A percentile compares a stretch with the other conserved stretches of the same genome.
phyloP scores from a whole-genome alignment of 176 grass and related monocot genomes.

The Aegilops umbellulata region DNA sequence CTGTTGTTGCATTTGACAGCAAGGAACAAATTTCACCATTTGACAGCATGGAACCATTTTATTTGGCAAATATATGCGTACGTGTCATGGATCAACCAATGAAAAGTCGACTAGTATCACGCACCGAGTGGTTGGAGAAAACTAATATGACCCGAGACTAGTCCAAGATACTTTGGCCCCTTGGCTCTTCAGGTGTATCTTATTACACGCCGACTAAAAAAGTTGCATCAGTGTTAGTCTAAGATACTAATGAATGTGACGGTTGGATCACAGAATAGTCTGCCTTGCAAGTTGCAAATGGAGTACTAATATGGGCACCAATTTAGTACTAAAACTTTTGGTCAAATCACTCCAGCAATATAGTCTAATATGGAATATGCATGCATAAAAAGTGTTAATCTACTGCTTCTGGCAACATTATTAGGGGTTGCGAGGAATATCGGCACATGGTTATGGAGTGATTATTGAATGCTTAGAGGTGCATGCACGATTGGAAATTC shows the following conservation, averaged over 20 bases:
- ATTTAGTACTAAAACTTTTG: neutral
- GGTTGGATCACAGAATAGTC: neutral
- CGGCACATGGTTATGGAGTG: neutral
- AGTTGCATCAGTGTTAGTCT: neutral
- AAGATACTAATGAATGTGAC: neutral
- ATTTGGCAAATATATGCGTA: too few species aligned
- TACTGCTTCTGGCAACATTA: neutral
- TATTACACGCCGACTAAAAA: neutral
- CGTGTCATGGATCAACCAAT: neutral
- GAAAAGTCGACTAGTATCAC: neutral
- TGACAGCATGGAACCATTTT: neutral
- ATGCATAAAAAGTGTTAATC: neutral
- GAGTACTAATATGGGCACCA: neutral
- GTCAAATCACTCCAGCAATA: neutral
- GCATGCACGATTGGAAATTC: neutral
- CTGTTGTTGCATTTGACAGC: neutral
- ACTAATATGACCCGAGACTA: neutral
- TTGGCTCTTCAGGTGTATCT: conserved; percentile 30
- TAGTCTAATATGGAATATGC: neutral
- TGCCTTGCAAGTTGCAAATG: neutral
- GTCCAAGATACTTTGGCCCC: conserved; percentile 18
- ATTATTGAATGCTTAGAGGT: neutral
- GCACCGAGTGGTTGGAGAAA: neutral
- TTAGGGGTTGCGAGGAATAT: neutral
- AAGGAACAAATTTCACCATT: neutral